Base-by-base conservation (phyloP, 2,329 filamentous ascomycete species). In the Epichloe amarillans region DNA sequence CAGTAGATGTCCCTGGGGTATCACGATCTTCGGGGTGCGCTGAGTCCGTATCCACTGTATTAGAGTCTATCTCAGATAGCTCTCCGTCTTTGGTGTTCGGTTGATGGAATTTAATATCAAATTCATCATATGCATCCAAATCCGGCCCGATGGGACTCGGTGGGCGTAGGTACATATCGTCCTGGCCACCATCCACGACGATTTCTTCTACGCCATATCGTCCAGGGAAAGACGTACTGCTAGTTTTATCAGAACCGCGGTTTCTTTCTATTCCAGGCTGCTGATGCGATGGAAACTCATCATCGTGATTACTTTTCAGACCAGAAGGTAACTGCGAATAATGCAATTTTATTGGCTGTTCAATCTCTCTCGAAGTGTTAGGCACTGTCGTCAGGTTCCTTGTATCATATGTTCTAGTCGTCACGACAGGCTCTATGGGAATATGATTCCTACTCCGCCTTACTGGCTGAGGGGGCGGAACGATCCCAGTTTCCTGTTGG, bases 101-200 rank as follows among this genome's bases (percentile, higher is more conserved):
- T 1, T 54, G 49, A 6, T 58, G 55, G 19, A 58, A 53, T 19
- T 54, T 52, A 33, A 64, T 62, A 15, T 53, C 54, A 15, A 66
- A 62, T 38, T 61, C 61, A 21, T 64, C 62, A 37, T 63, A 58
- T 10, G 58, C 54, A 21, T 65, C 61, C 48, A 57, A 55, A 14
- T 64, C 62, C 23, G 63, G 60, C n/a, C 52, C 45, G 8, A 50
- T 40, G 10, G 54, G 53, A 44, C 53, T 56, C 19, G 46, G 21
- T 33, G 55, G 51, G 4, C 48, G 54, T 30, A 35, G 42, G 14
- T 12, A 30, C 42, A 38, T 17, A 33, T 21, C 48, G 43, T 23
- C 15, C 33, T 21, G 30, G 15, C 46, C 43, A 7, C 36, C 33
- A 5, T 44, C 19, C 37, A 40, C 8, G 11, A 36, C n/a, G 19